Percentiles rank a stretch among this genome's conserved stretches.
phyloP scores from a whole-genome alignment of 2,329 filamentous ascomycete genomes.

The Metarhizium anisopliae region DNA sequence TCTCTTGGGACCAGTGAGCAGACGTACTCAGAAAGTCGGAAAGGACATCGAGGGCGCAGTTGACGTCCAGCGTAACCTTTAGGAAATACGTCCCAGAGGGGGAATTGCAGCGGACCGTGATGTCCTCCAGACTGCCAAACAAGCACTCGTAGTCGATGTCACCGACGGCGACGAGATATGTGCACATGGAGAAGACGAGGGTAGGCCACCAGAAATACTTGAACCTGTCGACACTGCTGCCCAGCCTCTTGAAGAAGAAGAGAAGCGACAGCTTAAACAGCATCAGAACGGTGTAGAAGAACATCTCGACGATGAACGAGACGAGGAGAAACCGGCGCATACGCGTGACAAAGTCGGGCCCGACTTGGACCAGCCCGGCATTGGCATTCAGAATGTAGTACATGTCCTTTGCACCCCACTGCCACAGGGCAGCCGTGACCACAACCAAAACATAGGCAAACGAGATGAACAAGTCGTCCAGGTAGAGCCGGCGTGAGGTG shows the following conservation, averaged over 20 bases:
- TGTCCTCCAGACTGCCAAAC: neutral
- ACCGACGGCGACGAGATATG: neutral
- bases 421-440: conserved; percentile 1
- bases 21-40: conserved; percentile 1
- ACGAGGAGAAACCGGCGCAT: neutral
- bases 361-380: neutral
- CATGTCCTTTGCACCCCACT: conserved; percentile 3
- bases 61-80: neutral
- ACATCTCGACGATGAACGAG: neutral
- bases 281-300: neutral
- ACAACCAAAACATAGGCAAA: neutral
- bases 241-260: conserved; percentile 3
- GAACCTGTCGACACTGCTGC: neutral
- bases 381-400: conserved; percentile 1
- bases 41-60: neutral
- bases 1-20: too few species aligned
- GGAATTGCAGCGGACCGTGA: neutral
- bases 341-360: neutral
- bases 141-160: neutral
- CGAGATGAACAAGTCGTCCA: neutral
- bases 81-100: neutral
- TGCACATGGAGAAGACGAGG: neutral
- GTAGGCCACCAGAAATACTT: neutral
- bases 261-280: neutral
- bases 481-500: neutral